A percentile compares a stretch with the other conserved stretches of the same genome.
phyloP scores from a whole-genome alignment of 805 yeast genomes.

The Ogataea pilisensis region DNA sequence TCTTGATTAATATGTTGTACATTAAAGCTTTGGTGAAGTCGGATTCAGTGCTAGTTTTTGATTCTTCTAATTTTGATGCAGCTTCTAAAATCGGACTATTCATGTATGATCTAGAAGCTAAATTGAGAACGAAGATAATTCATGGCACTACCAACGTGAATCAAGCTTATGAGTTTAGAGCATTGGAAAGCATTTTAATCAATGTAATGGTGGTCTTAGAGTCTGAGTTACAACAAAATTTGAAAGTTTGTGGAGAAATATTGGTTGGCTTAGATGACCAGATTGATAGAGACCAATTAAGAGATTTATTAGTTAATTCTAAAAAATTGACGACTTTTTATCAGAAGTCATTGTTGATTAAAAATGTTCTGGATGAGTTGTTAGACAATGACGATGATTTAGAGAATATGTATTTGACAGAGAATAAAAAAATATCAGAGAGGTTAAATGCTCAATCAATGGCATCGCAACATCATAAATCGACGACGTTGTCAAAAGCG shows the following conservation, averaged over 20 bases:
- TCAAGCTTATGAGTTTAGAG: constrained; percentile 73
- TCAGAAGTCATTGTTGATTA: constrained; percentile 70
- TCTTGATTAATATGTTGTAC: constrained; percentile 77
- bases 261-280: constrained; percentile 71
- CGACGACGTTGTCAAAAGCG: constrained; percentile 2
- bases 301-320: constrained; percentile 69
- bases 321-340: constrained; percentile 68
- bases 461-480: neutral
- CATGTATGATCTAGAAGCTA: constrained; percentile 79
- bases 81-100: constrained; percentile 70
- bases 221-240: constrained; percentile 62
- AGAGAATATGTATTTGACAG: constrained; percentile 70
- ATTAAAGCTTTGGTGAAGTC: constrained; percentile 85
- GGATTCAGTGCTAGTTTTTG: constrained; percentile 80
- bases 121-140: constrained; percentile 42
- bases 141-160: constrained; percentile 30
- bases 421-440: constrained; percentile 24
- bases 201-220: constrained; percentile 79
- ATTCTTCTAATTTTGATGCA: constrained; percentile 58
- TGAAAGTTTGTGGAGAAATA: constrained; percentile 55
- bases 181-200: constrained; percentile 75
- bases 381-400: constrained; percentile 85
- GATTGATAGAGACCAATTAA: constrained; percentile 69
- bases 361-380: constrained; percentile 78
- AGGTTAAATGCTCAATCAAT: neutral